phyloP scores from a whole-genome alignment of 306 rosid genomes.

The Coriaria nepalensis region DNA sequence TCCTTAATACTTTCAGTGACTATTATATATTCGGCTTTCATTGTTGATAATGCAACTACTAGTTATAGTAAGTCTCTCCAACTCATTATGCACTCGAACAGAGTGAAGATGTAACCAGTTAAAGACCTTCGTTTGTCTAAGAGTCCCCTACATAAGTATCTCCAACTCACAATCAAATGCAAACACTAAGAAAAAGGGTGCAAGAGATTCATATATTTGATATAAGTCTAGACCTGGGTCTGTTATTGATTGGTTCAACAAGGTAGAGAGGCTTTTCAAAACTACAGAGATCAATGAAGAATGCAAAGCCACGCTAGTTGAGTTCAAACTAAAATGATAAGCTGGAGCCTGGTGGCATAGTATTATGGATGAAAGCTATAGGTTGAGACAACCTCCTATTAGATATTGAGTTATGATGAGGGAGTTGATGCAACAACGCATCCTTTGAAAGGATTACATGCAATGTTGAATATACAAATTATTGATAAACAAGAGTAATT shows the following conservation, averaged over 20 bases:
- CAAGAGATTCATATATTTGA: background rate
- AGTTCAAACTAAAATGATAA: background rate
- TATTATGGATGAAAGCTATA: background rate
- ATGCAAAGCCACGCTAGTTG: background rate
- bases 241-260: background rate
- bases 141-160: no score
- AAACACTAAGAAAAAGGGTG: no score
- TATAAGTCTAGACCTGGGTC: background rate
- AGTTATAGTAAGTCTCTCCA: no score
- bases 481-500: background rate
- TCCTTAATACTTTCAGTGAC: no score
- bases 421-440: background rate
- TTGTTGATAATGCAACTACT: no score
- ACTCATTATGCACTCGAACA: no score
- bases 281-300: background rate
- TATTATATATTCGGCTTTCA: no score
- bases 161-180: no score
- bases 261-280: background rate
- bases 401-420: background rate
- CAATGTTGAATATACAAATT: background rate
- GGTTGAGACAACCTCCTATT: background rate
- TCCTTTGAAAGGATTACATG: background rate
- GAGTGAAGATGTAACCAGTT: no score
- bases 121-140: no score
- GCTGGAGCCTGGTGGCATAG: background rate